phyloP scores from a whole-genome alignment of 2,329 filamentous ascomycete genomes.

The Pseudogymnoascus sp. region DNA sequence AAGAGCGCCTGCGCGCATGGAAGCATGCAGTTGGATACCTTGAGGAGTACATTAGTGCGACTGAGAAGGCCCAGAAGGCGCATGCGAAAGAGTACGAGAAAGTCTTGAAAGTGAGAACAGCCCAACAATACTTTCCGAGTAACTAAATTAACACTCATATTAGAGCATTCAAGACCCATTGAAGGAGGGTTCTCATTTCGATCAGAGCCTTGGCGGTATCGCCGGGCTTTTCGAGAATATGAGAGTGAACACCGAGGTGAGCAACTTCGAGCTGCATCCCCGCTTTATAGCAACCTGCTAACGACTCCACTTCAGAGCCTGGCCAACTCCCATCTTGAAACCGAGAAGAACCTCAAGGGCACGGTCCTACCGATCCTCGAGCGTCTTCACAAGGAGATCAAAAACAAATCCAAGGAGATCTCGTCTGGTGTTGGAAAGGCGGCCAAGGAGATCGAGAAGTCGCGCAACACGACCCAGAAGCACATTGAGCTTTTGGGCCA shows the following conservation, averaged over 20 bases:
- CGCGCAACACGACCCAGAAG: conserved; percentile 78
- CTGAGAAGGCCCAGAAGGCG: conserved; percentile 76
- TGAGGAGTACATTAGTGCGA: conserved; percentile 78
- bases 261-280: conserved; percentile 8
- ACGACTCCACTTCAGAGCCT: conserved; percentile 50
- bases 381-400: conserved; percentile 90
- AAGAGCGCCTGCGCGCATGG: conserved; percentile 86
- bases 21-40: conserved; percentile 89
- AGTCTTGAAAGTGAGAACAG: conserved; percentile 62
- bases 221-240: conserved; percentile 91
- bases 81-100: conserved; percentile 95
- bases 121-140: not conserved
- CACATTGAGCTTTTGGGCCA: conserved; percentile 91
- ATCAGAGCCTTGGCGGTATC: conserved; percentile 78
- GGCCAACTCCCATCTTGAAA: conserved; percentile 82
- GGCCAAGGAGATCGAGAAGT: conserved; percentile 86
- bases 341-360: conserved; percentile 81
- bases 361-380: conserved; percentile 82
- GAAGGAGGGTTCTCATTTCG: conserved; percentile 87
- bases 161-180: conserved; percentile 79
- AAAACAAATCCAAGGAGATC: conserved; percentile 90
- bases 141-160: conserved; percentile 10
- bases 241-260: conserved; percentile 74
- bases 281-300: conserved; percentile 28
- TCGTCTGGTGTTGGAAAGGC: conserved; percentile 71